phyloP scores from a whole-genome alignment of 2,329 filamentous ascomycete genomes.

The Verruconis gallopava region DNA sequence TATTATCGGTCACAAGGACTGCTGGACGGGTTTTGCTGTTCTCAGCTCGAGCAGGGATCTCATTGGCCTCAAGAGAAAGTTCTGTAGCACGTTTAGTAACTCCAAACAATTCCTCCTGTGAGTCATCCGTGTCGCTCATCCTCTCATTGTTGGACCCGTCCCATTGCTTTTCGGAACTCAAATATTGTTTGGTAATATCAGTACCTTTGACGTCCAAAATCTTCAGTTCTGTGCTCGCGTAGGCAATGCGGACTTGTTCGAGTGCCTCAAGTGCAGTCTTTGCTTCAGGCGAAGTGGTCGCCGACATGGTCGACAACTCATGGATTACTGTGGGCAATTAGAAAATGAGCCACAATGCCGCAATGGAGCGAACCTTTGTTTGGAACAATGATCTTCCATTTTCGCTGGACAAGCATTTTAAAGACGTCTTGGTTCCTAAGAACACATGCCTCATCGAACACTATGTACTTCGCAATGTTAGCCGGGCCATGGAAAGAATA shows the following conservation, averaged over 20 bases:
- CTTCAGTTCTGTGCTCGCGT: not conserved
- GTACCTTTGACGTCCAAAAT: constrained; percentile 4
- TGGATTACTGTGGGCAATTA: constrained; percentile 1
- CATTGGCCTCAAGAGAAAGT: not conserved
- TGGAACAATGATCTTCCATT: constrained; percentile 3
- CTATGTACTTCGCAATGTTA: not conserved
- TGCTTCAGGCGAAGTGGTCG: not conserved
- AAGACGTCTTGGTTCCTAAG: constrained; percentile 7
- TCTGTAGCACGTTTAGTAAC: constrained; percentile 2
- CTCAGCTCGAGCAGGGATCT: not conserved
- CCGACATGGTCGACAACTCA: not conserved
- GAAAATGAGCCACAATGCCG: too few species aligned
- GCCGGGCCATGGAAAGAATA: too few species aligned
- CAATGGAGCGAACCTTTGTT: constrained; percentile 1
- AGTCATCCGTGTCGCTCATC: not conserved
- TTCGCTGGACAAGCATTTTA: not conserved
- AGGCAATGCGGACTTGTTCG: not conserved
- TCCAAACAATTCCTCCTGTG: not conserved
- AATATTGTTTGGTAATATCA: constrained; percentile 2
- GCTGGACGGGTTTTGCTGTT: not conserved
- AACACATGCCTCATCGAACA: not conserved
- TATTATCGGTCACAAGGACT: constrained; percentile 4
- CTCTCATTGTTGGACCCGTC: not conserved
- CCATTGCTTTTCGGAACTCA: not conserved
- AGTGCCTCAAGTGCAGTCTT: not conserved